These are phyloP conservation scores for Chlamydomonas sphaeroides DNA, from an alignment of 139 green algal genomes.

Conservation along the genomic window DNA sequence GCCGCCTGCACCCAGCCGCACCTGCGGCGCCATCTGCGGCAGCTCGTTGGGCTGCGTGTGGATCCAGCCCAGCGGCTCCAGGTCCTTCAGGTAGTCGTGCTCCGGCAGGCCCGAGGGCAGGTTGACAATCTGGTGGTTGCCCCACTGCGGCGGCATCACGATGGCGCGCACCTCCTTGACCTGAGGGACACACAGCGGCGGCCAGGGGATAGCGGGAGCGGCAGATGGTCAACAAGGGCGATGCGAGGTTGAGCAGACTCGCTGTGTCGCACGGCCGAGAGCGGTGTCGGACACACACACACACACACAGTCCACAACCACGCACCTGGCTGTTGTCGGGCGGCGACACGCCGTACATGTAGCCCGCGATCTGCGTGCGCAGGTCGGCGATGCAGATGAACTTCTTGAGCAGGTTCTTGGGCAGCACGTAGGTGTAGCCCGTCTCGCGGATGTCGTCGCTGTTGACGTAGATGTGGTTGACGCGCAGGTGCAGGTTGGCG, in stretches of 20 bases:
- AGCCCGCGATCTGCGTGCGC: conserved; percentile 93
- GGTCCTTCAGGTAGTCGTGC: conserved; percentile 95
- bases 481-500: conserved; percentile 97
- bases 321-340: conserved; percentile 93
- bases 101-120: conserved; percentile 89
- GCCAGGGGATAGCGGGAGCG: neutral
- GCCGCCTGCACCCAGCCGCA: conserved; percentile 35
- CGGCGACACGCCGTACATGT: conserved; percentile 95
- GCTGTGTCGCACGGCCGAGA: too few species aligned
- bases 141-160: conserved; percentile 97
- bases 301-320: too few species aligned
- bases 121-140: conserved; percentile 94
- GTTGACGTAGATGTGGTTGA: conserved; percentile 99
- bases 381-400: conserved; percentile 99
- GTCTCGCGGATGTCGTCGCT: conserved; percentile 92
- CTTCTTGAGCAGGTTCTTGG: conserved; percentile 99
- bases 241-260: too few species aligned
- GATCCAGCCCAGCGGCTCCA: conserved; percentile 99
- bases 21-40: conserved; percentile 90
- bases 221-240: neutral
- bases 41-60: conserved; percentile 98
- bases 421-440: conserved; percentile 98
- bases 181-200: too few species aligned
- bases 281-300: too few species aligned
- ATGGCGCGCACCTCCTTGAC: conserved; percentile 97